Base-by-base conservation (phyloP, 169 alveolate genomes). In the Plasmodium ovale region DNA sequence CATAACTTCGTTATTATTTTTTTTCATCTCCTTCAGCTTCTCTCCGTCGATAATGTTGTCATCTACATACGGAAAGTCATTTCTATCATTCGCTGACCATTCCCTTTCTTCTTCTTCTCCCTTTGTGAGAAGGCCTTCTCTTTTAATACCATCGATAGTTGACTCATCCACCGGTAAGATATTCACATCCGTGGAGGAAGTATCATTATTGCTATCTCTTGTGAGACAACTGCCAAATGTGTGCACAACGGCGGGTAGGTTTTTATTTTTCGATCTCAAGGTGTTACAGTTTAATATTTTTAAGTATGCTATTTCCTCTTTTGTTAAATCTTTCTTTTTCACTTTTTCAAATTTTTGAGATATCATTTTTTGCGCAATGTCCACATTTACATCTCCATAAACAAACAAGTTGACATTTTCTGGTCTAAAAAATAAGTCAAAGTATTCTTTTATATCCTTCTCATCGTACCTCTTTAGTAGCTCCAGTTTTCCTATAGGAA, bases 321-420 rank as follows among this genome's bases (percentile, higher is more conserved):
- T 42, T 60, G 65, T 77, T 35, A 82, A 62, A 35, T 70, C 56
- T 29, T 77, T 82, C 35, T 54, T 31, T 56, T 68, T 89, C 14
- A 62, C 62, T 27, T 51, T 35, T 33, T 89, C 59, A 35, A 89
- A 58, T 49, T 33, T 47, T 53, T 44, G 65, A 54, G 53, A 44
- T 56, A 85, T 72, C 12, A 85, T 25, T 16, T 64, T 65, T 33
- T 77, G 87, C 0, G 87, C 49, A 60, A 77, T 85, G 27, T 85
- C 94, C 23, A 49, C 88, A 44, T 84, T 87, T 49, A 91, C 89
- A 59, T 93, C 96, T 23, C 94, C 94, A 44, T 91, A 92, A 2
- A 93, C 92, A 62, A 56, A 92, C 39, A 93, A 69, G 27, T 87
- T 71, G 58, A 84, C 93, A 67, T 91, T 91, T 31, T 91, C 94